These are phyloP conservation scores for Wickerhamiella domercqiae DNA, from an alignment of 805 yeast species.

Conservation along the genomic window DNA sequence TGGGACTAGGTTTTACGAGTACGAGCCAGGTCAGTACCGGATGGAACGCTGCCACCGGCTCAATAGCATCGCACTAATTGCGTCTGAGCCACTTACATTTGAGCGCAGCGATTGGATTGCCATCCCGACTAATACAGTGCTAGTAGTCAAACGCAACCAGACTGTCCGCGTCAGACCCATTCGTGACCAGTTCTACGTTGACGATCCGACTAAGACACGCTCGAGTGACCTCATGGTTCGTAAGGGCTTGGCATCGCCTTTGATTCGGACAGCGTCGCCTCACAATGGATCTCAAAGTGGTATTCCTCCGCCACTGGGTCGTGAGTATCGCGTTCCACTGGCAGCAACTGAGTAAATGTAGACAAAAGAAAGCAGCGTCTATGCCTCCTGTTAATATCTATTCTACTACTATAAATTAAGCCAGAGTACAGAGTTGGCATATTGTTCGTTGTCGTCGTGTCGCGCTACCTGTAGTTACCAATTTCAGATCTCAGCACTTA, in stretches of 20 bases:
- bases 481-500: too few species aligned
- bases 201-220: constrained; percentile 51
- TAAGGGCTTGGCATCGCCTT: constrained; percentile 86
- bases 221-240: constrained; percentile 71
- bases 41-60: constrained; percentile 90
- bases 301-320: constrained; percentile 58
- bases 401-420: too few species aligned
- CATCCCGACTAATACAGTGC: constrained; percentile 79
- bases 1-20: constrained; percentile 81
- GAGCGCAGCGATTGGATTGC: constrained; percentile 97
- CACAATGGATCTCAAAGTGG: constrained; percentile 34
- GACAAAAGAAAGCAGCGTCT: too few species aligned
- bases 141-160: constrained; percentile 61
- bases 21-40: constrained; percentile 77
- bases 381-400: too few species aligned
- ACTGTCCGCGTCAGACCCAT: constrained; percentile 86
- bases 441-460: too few species aligned
- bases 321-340: constrained; percentile 42
- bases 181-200: constrained; percentile 69
- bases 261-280: constrained; percentile 39
- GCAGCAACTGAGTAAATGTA: background rate
- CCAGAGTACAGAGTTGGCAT: too few species aligned
- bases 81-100: constrained; percentile 91
- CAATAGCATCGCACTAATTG: constrained; percentile 91
- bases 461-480: too few species aligned